Conservation (phyloP, 371 early-diverging fungal genomes). For the Gilbertella persicaria region DNA sequence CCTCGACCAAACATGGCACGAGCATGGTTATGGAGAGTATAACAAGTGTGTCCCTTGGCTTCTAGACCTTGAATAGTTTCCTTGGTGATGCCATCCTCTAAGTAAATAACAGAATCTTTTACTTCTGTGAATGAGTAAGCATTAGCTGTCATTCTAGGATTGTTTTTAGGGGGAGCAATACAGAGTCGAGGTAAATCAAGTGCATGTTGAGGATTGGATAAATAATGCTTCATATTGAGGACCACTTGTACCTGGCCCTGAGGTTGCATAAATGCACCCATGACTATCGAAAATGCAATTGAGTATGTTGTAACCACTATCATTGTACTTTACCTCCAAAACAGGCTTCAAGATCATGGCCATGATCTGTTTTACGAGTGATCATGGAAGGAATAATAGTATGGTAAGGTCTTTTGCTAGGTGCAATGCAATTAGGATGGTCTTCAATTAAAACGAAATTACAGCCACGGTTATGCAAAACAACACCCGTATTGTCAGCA, state of each 20-base stretch:
- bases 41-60: slow-evolving; percentile 63
- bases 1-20: slow-evolving; percentile 76
- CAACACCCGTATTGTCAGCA: slow-evolving; percentile 69
- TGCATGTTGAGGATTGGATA: slow-evolving; percentile 66
- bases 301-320: not conserved
- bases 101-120: slow-evolving; percentile 45
- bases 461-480: slow-evolving; percentile 75
- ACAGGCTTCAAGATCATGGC: slow-evolving; percentile 49
- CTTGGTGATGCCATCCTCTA: slow-evolving; percentile 65
- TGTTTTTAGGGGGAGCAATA: slow-evolving; percentile 40
- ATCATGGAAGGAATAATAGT: slow-evolving; percentile 82
- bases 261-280: slow-evolving; percentile 74
- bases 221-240: slow-evolving; percentile 63
- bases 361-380: slow-evolving; percentile 35
- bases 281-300: slow-evolving; percentile 24
- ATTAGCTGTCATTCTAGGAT: slow-evolving; percentile 13
- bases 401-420: slow-evolving; percentile 83
- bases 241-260: slow-evolving; percentile 86
- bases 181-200: slow-evolving; percentile 76
- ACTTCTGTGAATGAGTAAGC: slow-evolving; percentile 40
- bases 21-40: slow-evolving; percentile 24
- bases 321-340: slow-evolving; percentile 46
- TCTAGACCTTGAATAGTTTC: slow-evolving; percentile 46
- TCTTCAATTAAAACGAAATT: slow-evolving; percentile 66
- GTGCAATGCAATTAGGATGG: slow-evolving; percentile 71